These are phyloP conservation scores for Fusarium bactridioides DNA, from an alignment of 2,329 filamentous ascomycete genomes.

Conservation along the genomic window DNA sequence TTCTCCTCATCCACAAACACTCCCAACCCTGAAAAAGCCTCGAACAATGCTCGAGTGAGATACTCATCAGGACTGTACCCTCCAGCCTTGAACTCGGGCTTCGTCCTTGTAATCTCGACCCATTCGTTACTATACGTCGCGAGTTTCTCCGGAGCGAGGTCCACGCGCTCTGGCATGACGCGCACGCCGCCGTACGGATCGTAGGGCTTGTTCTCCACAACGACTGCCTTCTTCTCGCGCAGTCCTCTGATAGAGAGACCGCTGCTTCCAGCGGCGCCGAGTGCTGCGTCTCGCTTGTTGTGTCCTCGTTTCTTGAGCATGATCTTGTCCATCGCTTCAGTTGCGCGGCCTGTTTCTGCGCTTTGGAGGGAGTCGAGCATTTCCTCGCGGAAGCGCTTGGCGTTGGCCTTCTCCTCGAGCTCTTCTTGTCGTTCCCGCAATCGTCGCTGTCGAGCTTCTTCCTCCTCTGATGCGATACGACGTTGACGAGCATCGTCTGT, in stretches of 20 bases:
- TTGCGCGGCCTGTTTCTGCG: conserved; percentile 67
- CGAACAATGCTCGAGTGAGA: conserved; percentile 79
- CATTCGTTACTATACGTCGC: conserved; percentile 78
- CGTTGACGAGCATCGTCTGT: conserved; percentile 61
- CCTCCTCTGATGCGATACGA: conserved; percentile 70
- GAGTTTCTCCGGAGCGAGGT: conserved; percentile 57
- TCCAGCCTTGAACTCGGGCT: conserved; percentile 74
- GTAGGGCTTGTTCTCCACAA: conserved; percentile 74
- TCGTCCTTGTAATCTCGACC: conserved; percentile 71
- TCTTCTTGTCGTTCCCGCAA: conserved; percentile 72
- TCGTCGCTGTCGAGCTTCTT: conserved; percentile 67
- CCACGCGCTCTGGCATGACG: conserved; percentile 74
- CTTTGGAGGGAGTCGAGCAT: conserved; percentile 74
- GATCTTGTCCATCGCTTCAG: conserved; percentile 65
- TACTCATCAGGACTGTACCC: conserved; percentile 88
- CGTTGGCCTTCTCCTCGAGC: conserved; percentile 71
- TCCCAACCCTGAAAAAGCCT: conserved; percentile 88
- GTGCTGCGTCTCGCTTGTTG: conserved; percentile 46
- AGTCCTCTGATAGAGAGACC: conserved; percentile 79
- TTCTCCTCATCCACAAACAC: conserved; percentile 87
- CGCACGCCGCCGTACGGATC: conserved; percentile 85
- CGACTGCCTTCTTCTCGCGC: conserved; percentile 64
- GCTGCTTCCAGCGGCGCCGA: conserved; percentile 46
- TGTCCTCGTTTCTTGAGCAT: conserved; percentile 78
- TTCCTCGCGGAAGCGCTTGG: conserved; percentile 70